Evolutionary conservation across 768 basidiomycete species (phyloP).

Genomic region (Panaeolus cyanescens): DNA sequence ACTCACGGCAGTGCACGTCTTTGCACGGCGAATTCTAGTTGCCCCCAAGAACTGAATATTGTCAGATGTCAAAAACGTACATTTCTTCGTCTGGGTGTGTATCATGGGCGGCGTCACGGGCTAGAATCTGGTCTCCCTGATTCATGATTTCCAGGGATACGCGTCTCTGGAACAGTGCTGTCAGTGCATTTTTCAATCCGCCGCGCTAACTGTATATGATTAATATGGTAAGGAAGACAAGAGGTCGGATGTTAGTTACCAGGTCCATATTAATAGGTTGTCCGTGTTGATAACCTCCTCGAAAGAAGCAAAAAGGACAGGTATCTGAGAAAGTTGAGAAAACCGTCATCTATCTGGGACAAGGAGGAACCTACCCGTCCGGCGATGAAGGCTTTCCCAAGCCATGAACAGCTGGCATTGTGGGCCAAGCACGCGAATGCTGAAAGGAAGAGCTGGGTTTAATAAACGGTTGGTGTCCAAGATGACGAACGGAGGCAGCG

Average conservation of each 20-base stretch:
- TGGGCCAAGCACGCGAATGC: slow-evolving; percentile 66
- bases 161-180: slow-evolving; percentile 46
- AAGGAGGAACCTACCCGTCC: slow-evolving; percentile 57
- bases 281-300: slow-evolving; percentile 56
- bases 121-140: slow-evolving; percentile 51
- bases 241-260: slow-evolving; percentile 34
- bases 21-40: no score
- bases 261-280: slow-evolving; percentile 56
- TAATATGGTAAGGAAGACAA: slow-evolving; percentile 15
- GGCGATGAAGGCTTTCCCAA: slow-evolving; percentile 75
- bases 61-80: slow-evolving; percentile 24
- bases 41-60: no score
- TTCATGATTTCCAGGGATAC: slow-evolving; percentile 46
- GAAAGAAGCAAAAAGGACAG: slow-evolving; percentile 56
- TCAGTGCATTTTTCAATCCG: slow-evolving; percentile 52
- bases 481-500: slow-evolving; percentile 59
- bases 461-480: slow-evolving; percentile 65
- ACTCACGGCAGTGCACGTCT: no score
- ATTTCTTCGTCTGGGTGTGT: slow-evolving; percentile 28
- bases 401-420: slow-evolving; percentile 30
- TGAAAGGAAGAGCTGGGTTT: slow-evolving; percentile 66
- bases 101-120: slow-evolving; percentile 29
- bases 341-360: not conserved
- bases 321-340: slow-evolving; percentile 49
- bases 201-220: slow-evolving; percentile 34